Evolutionary conservation across 1,139 yeast genomes (phyloP).

Genomic region (Candida sp.): DNA sequence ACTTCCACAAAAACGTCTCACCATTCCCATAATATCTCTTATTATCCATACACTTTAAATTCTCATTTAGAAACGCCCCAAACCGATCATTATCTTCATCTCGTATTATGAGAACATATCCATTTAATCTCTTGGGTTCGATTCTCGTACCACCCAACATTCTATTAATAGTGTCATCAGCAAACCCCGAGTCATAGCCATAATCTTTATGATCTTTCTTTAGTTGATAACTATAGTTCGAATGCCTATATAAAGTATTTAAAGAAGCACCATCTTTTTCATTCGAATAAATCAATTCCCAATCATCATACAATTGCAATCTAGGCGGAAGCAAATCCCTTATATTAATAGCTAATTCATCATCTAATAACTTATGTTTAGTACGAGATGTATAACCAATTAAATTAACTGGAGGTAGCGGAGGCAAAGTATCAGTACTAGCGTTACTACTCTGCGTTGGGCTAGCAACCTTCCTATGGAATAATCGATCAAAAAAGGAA

Average conservation of each 20-base stretch:
- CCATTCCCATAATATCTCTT: slow-evolving; percentile 89
- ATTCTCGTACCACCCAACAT: slow-evolving; percentile 21
- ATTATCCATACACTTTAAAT: slow-evolving; percentile 65
- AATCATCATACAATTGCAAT: slow-evolving; percentile 68
- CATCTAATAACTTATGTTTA: slow-evolving; percentile 51
- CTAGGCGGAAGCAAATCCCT: slow-evolving; percentile 74
- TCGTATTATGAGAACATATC: slow-evolving; percentile 67
- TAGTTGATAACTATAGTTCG: slow-evolving; percentile 30
- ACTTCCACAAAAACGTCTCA: slow-evolving; percentile 90
- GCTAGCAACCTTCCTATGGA: slow-evolving; percentile 7
- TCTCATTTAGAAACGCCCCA: slow-evolving; percentile 84
- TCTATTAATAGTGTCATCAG: slow-evolving; percentile 29
- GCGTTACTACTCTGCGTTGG: slow-evolving; percentile 4
- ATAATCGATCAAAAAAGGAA: slow-evolving; percentile 9
- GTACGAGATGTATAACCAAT: slow-evolving; percentile 59
- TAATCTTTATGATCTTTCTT: slow-evolving; percentile 15
- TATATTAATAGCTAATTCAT: slow-evolving; percentile 69
- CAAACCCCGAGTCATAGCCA: slow-evolving; percentile 29
- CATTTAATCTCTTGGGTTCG: slow-evolving; percentile 43
- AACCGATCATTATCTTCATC: slow-evolving; percentile 65
- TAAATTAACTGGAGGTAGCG: slow-evolving; percentile 29
- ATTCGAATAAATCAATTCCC: slow-evolving; percentile 77
- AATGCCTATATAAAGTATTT: slow-evolving; percentile 60
- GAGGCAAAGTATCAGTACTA: slow-evolving; percentile 20
- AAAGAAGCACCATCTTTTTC: slow-evolving; percentile 93